Evolutionary conservation across 305 asterid genomes (phyloP), one percentile per base, ranked within the genome.

Genomic region (Withania somnifera): DNA sequence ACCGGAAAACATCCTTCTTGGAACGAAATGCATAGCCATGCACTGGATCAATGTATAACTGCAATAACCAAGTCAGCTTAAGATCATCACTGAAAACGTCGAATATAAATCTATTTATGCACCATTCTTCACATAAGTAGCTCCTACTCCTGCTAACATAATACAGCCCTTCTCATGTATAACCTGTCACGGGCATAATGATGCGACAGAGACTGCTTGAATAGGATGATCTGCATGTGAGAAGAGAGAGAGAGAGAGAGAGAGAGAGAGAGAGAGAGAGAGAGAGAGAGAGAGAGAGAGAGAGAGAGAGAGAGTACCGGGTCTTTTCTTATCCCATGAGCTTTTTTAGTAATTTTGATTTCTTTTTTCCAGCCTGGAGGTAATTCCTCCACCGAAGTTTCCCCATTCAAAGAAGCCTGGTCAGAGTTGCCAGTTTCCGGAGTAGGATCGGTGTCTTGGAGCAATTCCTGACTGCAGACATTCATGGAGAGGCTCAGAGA

Each of bases 301-400:
- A 47, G 47, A 66, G 79, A 63, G 60, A 56, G 76, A 73, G 45
- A 30, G 84, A 6, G 9, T 90, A 94, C 93, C 92, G 91, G 90
- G 85, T 90, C 92, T 83, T 81, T 88, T 85, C 89, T 91, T 19
- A 24, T 86, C 84, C 54, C 88, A 17, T 7, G 30, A 66, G 87
- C 91, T 22, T 61, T 82, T 82, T 85, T 90, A 77, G 88, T 87
- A 56, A 87, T 85, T 84, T 82, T 86, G 84, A 82, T 64, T 88
- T 90, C 95, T 87, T 88, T 90, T 50, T 87, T 90, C 98, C 98
- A 94, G 81, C 97, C 97, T 54, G 91, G 84, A 14, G 88, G 88
- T 36, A 86, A 63, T n/a, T 67, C 88, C 47, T 85, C 87, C 82
- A 51, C 17, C 3, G 30, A 51, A 75, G 85, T 10, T 19, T 50